phyloP scores from a whole-genome alignment of 805 yeast species.

The Cyberlindnera meyerae region DNA sequence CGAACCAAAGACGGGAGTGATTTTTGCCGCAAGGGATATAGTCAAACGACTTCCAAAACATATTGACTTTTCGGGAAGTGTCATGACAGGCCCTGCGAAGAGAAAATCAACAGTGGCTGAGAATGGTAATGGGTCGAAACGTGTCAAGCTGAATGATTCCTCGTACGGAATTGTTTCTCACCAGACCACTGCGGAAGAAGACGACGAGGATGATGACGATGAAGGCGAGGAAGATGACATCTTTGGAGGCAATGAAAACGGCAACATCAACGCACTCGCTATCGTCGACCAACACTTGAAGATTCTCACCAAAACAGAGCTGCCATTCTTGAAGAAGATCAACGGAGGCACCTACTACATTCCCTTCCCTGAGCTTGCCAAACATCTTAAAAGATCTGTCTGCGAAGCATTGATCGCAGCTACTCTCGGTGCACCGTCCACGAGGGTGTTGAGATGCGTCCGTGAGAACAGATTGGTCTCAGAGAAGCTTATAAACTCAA shows the following conservation, averaged over 20 bases:
- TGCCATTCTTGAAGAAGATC: conserved; percentile 58
- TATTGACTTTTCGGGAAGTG: conserved; percentile 41
- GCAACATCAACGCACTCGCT: conserved; percentile 18
- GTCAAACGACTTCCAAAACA: conserved; percentile 34
- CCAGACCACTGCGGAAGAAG: conserved; percentile 15
- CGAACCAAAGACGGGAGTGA: conserved; percentile 29
- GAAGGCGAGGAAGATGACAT: conserved; percentile 29
- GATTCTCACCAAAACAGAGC: conserved; percentile 48
- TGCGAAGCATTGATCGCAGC: conserved; percentile 55
- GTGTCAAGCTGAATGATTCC: conserved; percentile 38
- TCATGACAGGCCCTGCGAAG: conserved; percentile 37
- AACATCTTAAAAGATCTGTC: conserved; percentile 41
- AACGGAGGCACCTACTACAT: conserved; percentile 55
- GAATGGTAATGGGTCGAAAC: conserved; percentile 25
- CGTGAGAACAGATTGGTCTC: conserved; percentile 68
- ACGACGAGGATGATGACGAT: conserved; percentile 16
- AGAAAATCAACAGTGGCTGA: conserved; percentile 20
- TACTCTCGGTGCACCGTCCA: conserved; percentile 60
- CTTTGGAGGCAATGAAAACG: conserved; percentile 11
- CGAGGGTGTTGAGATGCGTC: conserved; percentile 74
- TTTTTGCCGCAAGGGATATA: conserved; percentile 42
- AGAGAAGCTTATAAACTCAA: conserved; percentile 74
- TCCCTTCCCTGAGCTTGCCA: conserved; percentile 52
- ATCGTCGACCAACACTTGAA: conserved; percentile 62
- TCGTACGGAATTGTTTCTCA: conserved; percentile 12